Evolutionary conservation across 2,329 filamentous ascomycete genomes (phyloP).

Genomic region (Hymenoscyphus fructigenus): DNA sequence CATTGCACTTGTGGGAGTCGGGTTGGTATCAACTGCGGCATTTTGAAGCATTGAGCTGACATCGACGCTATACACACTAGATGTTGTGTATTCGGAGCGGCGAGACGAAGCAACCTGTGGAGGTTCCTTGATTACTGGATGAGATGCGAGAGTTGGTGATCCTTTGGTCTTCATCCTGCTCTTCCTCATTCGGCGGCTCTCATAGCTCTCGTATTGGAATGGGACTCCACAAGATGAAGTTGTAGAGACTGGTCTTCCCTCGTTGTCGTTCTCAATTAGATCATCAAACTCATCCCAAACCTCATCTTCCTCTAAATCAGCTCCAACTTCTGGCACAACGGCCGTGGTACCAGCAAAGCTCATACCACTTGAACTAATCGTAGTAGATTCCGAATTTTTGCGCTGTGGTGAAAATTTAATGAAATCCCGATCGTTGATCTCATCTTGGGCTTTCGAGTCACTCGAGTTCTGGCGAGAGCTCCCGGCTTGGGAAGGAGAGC

Average conservation of each 20-base stretch:
- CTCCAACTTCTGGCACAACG: conserved; percentile 59
- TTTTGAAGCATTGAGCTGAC: conserved; percentile 53
- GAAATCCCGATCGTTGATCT: conserved; percentile 56
- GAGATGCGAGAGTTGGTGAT: conserved; percentile 25
- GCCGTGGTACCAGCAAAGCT: conserved; percentile 63
- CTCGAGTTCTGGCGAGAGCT: conserved; percentile 22
- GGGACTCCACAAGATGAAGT: conserved; percentile 57
- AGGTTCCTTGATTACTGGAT: conserved; percentile 22
- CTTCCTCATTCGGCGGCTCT: conserved; percentile 30
- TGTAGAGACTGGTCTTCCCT: conserved; percentile 49
- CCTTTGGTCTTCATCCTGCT: conserved; percentile 27
- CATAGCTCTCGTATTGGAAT: conserved; percentile 54
- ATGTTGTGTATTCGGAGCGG: conserved; percentile 38
- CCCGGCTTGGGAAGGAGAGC: conserved; percentile 2
- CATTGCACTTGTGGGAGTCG: conserved; percentile 46
- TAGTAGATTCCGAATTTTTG: conserved; percentile 66
- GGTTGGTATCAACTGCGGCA: conserved; percentile 42
- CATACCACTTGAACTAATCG: conserved; percentile 58
- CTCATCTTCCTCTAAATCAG: conserved; percentile 81
- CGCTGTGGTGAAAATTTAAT: conserved; percentile 66
- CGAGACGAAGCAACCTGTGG: conserved; percentile 11
- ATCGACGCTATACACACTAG: conserved; percentile 55
- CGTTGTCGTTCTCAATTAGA: conserved; percentile 67
- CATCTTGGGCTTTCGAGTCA: conserved; percentile 25
- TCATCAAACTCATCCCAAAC: conserved; percentile 96